Evolutionary conservation across 2,329 filamentous ascomycete species (phyloP).

Genomic region (Akanthomyces lecanii): DNA sequence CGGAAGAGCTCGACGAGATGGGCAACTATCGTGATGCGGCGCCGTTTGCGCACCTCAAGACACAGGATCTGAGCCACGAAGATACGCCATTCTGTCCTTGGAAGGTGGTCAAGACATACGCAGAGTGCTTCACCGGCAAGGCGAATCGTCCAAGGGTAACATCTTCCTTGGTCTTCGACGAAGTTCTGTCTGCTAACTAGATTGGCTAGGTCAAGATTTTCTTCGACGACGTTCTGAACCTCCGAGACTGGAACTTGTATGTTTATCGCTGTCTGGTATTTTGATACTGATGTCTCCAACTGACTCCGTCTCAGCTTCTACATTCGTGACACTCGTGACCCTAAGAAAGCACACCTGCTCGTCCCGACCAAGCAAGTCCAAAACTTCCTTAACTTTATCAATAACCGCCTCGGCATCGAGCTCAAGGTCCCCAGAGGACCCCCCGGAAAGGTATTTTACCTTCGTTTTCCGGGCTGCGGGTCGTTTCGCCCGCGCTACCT

Average conservation of each 20-base stretch:
- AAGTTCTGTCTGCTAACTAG: conserved; percentile 14
- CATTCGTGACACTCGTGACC: conserved; percentile 48
- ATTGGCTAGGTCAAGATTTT: conserved; percentile 38
- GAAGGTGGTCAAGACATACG: conserved; percentile 53
- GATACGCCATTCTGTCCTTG: conserved; percentile 44
- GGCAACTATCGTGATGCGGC: neutral
- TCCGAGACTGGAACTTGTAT: conserved; percentile 72
- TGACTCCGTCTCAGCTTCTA: conserved; percentile 54
- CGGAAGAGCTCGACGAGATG: conserved; percentile 5
- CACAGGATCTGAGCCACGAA: conserved; percentile 15
- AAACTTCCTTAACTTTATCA: conserved; percentile 61
- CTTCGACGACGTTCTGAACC: conserved; percentile 57
- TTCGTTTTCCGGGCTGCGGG: conserved; percentile 57
- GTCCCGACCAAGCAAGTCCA: conserved; percentile 64
- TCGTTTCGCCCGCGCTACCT: conserved; percentile 66
- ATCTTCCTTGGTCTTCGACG: conserved; percentile 23
- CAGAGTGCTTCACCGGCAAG: conserved; percentile 54
- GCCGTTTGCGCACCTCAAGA: neutral
- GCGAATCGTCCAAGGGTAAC: conserved; percentile 44
- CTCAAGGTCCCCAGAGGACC: conserved; percentile 55
- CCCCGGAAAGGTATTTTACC: conserved; percentile 51
- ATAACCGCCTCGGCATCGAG: conserved; percentile 48
- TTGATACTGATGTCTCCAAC: too few species aligned
- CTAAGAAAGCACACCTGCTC: conserved; percentile 57
- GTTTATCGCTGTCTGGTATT: conserved; percentile 25